Percentiles rank a stretch among this genome's conserved stretches.
These are phyloP conservation scores for Dendrostoma leiphaemia DNA, from an alignment of 2,329 filamentous ascomycete genomes.

Conservation along the genomic window DNA sequence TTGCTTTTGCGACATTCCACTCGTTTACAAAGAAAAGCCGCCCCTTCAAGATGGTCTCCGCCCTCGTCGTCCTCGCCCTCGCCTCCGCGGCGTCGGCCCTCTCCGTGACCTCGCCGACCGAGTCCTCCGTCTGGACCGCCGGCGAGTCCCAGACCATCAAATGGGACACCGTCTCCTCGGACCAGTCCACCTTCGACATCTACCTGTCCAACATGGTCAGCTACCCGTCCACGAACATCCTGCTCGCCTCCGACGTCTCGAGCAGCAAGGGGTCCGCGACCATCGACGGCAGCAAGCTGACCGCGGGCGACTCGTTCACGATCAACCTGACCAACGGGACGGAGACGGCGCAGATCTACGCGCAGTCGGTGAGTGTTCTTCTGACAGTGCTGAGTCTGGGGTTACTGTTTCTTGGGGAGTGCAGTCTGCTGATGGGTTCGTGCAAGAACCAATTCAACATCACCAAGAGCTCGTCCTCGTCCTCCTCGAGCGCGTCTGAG, in stretches of 20 bases:
- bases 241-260: conserved; percentile 15
- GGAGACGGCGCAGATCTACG: conserved; percentile 20
- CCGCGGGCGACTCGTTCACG: conserved; percentile 12
- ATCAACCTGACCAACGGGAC: conserved; percentile 19
- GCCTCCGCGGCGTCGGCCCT: conserved; percentile 16
- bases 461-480: conserved; percentile 8
- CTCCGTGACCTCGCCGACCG: conserved; percentile 16
- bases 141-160: conserved; percentile 18
- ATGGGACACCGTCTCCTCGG: conserved; percentile 15
- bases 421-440: too few species aligned
- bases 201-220: conserved; percentile 20
- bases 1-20: too few species aligned
- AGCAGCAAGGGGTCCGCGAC: conserved; percentile 8
- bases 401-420: too few species aligned
- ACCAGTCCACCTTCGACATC: conserved; percentile 16
- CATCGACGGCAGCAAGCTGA: conserved; percentile 19
- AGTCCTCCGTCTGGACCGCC: conserved; percentile 13
- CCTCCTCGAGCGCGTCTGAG: conserved; percentile 9
- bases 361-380: conserved; percentile 17
- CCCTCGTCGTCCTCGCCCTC: conserved; percentile 16
- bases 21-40: not conserved
- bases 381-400: too few species aligned
- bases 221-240: conserved; percentile 15
- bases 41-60: conserved; percentile 17
- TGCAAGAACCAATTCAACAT: conserved; percentile 19